Conservation (phyloP, 352 stramenopile species). For the Globisporangium cystogenes region DNA sequence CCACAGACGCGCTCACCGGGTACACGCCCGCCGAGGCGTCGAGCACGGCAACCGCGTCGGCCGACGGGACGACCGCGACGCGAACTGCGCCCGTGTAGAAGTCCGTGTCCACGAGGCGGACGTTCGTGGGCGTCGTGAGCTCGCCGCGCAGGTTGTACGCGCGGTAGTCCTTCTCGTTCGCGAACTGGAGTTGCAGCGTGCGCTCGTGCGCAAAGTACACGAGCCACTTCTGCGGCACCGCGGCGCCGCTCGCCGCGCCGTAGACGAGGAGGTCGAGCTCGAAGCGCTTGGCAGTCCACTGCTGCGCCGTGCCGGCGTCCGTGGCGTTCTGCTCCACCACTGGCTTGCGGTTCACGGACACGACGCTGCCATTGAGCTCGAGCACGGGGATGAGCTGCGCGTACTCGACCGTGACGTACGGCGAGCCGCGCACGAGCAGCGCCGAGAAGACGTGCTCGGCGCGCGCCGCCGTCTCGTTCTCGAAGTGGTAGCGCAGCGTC, state of each 20-base stretch:
- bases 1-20: conserved; percentile 34
- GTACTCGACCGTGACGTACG: conserved; percentile 84
- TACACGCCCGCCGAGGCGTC: conserved; percentile 56
- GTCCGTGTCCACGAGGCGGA: conserved; percentile 58
- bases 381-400: conserved; percentile 56
- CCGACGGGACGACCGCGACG: conserved; percentile 49
- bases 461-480: conserved; percentile 24
- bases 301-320: conserved; percentile 22
- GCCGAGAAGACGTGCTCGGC: conserved; percentile 14
- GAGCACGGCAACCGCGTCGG: conserved; percentile 21
- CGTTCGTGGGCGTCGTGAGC: conserved; percentile 64
- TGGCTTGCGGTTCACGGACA: conserved; percentile 42
- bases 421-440: conserved; percentile 53
- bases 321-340: conserved; percentile 14
- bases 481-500: conserved; percentile 53
- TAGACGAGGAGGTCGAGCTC: conserved; percentile 69
- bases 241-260: conserved; percentile 20
- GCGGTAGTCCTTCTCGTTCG: conserved; percentile 60
- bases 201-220: conserved; percentile 65
- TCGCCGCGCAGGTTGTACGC: conserved; percentile 60
- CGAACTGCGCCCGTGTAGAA: conserved; percentile 57
- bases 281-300: conserved; percentile 56
- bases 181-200: conserved; percentile 61
- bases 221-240: conserved; percentile 51
- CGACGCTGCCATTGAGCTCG: conserved; percentile 59